Percentiles rank a stretch among this genome's conserved stretches.
Evolutionary conservation across 768 basidiomycete species (phyloP).

Genomic region (Russula brevipes): DNA sequence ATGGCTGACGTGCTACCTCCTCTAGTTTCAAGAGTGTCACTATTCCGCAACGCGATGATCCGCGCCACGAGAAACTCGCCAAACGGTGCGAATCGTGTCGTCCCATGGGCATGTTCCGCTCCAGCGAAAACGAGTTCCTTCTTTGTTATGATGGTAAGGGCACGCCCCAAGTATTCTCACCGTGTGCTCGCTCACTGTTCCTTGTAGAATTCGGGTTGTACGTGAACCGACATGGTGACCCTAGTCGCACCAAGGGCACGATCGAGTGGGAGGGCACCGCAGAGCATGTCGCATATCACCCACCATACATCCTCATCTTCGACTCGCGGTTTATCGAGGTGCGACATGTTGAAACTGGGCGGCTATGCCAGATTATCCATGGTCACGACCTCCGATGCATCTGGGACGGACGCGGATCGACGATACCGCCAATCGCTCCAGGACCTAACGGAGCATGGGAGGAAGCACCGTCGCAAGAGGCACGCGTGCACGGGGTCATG

Average conservation of each 20-base stretch:
- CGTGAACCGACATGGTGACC: conserved; percentile 88
- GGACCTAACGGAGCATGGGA: conserved; percentile 44
- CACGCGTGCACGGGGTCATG: conserved; percentile 86
- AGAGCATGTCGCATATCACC: conserved; percentile 83
- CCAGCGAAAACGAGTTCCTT: conserved; percentile 81
- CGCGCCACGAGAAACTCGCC: conserved; percentile 58
- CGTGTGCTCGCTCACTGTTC: conserved; percentile 3
- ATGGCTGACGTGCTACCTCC: conserved; percentile 3
- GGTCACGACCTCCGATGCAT: conserved; percentile 80
- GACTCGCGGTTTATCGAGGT: conserved; percentile 89
- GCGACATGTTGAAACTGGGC: conserved; percentile 74
- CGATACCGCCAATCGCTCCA: conserved; percentile 33
- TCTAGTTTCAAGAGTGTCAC: conserved; percentile 80
- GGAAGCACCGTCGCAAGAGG: conserved; percentile 60
- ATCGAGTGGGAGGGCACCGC: conserved; percentile 96
- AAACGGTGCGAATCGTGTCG: conserved; percentile 76
- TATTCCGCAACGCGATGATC: conserved; percentile 77
- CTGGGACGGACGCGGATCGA: conserved; percentile 75
- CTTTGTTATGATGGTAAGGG: conserved; percentile 79
- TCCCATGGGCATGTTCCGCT: conserved; percentile 87
- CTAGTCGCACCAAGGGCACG: conserved; percentile 59
- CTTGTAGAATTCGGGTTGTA: conserved; percentile 81
- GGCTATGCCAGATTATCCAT: conserved; percentile 74
- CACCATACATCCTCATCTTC: conserved; percentile 83
- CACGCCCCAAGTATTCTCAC: background rate